Conservation (phyloP, 1,284 basidiomycete genomes). For the Marasmius sp. region DNA sequence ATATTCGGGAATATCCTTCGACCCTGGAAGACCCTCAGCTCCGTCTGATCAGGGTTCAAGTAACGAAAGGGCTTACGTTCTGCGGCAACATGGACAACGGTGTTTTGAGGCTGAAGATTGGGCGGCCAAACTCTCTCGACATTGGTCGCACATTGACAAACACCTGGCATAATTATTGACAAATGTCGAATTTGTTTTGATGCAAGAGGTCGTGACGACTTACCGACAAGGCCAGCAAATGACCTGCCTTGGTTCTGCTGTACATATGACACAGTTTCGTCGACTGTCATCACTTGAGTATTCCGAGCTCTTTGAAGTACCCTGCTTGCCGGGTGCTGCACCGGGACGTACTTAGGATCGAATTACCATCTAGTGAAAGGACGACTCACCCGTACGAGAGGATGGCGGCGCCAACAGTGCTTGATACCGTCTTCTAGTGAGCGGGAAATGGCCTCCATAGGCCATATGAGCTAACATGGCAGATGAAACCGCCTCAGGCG, state of each 20-base stretch:
- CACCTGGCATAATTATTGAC: slow-evolving; percentile 42
- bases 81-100: slow-evolving; percentile 72
- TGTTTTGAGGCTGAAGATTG: slow-evolving; percentile 65
- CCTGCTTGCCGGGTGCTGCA: not conserved
- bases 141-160: slow-evolving; percentile 71
- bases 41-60: slow-evolving; percentile 3
- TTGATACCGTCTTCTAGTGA: slow-evolving; percentile 22
- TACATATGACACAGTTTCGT: slow-evolving; percentile 69
- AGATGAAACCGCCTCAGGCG: slow-evolving; percentile 13
- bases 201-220: slow-evolving; percentile 25
- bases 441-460: slow-evolving; percentile 14
- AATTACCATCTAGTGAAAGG: not conserved
- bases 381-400: not conserved
- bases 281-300: slow-evolving; percentile 31
- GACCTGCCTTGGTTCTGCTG: slow-evolving; percentile 64
- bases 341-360: not conserved
- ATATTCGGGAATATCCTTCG: slow-evolving; percentile 73
- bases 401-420: slow-evolving; percentile 11
- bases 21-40: slow-evolving; percentile 41
- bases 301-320: slow-evolving; percentile 9
- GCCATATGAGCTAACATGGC: slow-evolving; percentile 25
- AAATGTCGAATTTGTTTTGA: not conserved
- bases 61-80: slow-evolving; percentile 43
- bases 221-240: slow-evolving; percentile 82
- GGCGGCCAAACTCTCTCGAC: slow-evolving; percentile 66